These are phyloP conservation scores for Mycena crocata DNA, from an alignment of 768 basidiomycete genomes.

Conservation along the genomic window DNA sequence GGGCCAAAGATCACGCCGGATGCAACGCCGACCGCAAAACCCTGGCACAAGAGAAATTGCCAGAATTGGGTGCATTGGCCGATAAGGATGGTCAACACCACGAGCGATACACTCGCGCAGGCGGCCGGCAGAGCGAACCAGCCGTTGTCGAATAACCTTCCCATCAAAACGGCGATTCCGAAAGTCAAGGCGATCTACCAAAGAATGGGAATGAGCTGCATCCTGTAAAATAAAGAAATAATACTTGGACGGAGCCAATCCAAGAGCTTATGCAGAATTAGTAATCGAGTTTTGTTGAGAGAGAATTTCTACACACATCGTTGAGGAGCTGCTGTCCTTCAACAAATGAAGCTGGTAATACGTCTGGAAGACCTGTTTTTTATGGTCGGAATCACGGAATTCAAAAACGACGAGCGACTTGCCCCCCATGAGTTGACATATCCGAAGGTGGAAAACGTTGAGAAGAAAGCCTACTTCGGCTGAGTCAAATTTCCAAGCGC, in stretches of 20 bases:
- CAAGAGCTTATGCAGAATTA: no score
- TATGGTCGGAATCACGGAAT: not conserved
- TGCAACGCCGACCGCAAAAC: conserved; percentile 71
- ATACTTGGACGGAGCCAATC: conserved; percentile 83
- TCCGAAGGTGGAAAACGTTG: conserved; percentile 58
- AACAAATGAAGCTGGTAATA: conserved; percentile 73
- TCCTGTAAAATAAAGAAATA: not conserved
- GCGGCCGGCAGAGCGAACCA: conserved; percentile 66
- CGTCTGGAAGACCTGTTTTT: conserved; percentile 72
- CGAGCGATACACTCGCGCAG: conserved; percentile 59
- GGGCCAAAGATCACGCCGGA: conserved; percentile 74
- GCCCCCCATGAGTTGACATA: conserved; percentile 84
- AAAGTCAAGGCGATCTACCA: conserved; percentile 71
- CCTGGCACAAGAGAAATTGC: conserved; percentile 85
- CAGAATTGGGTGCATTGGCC: conserved; percentile 81
- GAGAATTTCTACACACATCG: conserved; percentile 76
- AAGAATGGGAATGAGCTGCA: not conserved
- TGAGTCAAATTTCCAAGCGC: not conserved
- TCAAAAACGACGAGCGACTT: conserved; percentile 39
- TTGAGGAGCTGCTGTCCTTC: conserved; percentile 49
- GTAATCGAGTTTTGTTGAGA: no score
- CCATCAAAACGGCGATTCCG: conserved; percentile 70
- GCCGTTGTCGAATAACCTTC: conserved; percentile 81
- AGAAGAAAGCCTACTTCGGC: conserved; percentile 16
- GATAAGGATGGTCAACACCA: conserved; percentile 70